These are phyloP conservation scores for Marchantia polymorpha DNA, from an alignment of 225 moss, liverwort and hornwort species.

Conservation along the genomic window DNA sequence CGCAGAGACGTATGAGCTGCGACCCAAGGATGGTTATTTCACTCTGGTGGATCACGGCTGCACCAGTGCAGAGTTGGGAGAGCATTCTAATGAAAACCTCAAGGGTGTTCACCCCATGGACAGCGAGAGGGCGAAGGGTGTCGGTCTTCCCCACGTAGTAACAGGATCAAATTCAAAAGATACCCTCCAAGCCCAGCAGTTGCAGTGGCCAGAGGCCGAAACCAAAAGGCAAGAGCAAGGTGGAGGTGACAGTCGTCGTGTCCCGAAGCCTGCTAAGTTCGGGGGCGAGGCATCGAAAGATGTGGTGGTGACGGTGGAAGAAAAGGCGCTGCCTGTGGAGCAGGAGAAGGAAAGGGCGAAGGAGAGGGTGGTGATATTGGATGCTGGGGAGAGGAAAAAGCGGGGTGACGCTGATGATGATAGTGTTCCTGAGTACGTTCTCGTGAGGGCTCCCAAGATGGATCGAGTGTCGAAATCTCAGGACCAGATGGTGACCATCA, in stretches of 20 bases:
- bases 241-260: not conserved
- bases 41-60: constrained; percentile 13
- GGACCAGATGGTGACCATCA: constrained; percentile 10
- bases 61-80: not conserved
- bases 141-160: not conserved
- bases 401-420: not conserved
- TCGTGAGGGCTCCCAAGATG: not conserved
- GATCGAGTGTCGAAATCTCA: not conserved
- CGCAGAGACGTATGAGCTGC: constrained; percentile 3
- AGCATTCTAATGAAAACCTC: not conserved
- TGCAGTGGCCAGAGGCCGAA: not conserved
- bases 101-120: not conserved
- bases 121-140: not conserved
- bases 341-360: not conserved
- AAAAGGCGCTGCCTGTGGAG: not conserved
- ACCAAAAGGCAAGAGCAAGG: no score
- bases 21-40: constrained; percentile 10
- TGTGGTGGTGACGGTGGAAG: constrained; percentile 5
- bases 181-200: not conserved
- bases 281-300: not conserved
- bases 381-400: not conserved
- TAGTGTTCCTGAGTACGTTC: constrained; percentile 8
- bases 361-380: not conserved
- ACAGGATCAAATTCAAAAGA: not conserved
- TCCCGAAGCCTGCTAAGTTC: not conserved